phyloP scores from a whole-genome alignment of 495 filamentous ascomycete species.

The Lichina pygmaea region DNA sequence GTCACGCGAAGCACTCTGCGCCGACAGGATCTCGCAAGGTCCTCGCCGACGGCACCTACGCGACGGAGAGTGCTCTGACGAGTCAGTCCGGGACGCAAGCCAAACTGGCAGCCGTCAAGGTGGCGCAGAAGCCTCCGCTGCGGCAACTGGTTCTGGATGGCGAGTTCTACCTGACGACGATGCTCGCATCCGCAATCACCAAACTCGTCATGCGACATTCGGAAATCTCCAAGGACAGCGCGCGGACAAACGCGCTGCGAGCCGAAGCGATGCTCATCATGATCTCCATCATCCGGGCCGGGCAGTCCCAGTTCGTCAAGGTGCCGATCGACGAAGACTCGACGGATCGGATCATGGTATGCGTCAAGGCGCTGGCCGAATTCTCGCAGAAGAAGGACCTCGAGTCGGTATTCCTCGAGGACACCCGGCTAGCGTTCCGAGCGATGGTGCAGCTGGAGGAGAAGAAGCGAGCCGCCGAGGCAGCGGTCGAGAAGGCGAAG shows the following conservation, averaged over 20 bases:
- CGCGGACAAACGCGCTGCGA: conserved; percentile 77
- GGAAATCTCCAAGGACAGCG: conserved; percentile 66
- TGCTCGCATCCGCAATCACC: conserved; percentile 80
- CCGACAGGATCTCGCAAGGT: conserved; percentile 74
- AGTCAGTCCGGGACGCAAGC: conserved; percentile 73
- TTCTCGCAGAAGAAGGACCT: conserved; percentile 72
- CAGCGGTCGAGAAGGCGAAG: conserved; percentile 76
- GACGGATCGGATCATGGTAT: conserved; percentile 89
- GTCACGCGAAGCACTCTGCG: conserved; percentile 44
- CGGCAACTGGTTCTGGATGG: conserved; percentile 90
- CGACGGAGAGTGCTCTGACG: conserved; percentile 86
- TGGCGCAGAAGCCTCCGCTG: conserved; percentile 85
- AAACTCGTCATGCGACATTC: conserved; percentile 97
- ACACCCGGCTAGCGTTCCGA: conserved; percentile 86
- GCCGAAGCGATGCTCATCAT: conserved; percentile 99
- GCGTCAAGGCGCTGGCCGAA: conserved; percentile 76
- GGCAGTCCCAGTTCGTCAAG: conserved; percentile 94
- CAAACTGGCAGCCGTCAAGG: conserved; percentile 86
- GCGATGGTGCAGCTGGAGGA: conserved; percentile 98
- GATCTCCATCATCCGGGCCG: conserved; percentile 94
- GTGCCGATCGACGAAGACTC: conserved; percentile 95
- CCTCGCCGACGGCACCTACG: conserved; percentile 88
- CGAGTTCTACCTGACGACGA: conserved; percentile 89
- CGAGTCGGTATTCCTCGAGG: conserved; percentile 79
- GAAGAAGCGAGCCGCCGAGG: conserved; percentile 82